These are phyloP conservation scores for Pseudomonodictys pantanalensis DNA, from an alignment of 495 filamentous ascomycete species.

Conservation along the genomic window DNA sequence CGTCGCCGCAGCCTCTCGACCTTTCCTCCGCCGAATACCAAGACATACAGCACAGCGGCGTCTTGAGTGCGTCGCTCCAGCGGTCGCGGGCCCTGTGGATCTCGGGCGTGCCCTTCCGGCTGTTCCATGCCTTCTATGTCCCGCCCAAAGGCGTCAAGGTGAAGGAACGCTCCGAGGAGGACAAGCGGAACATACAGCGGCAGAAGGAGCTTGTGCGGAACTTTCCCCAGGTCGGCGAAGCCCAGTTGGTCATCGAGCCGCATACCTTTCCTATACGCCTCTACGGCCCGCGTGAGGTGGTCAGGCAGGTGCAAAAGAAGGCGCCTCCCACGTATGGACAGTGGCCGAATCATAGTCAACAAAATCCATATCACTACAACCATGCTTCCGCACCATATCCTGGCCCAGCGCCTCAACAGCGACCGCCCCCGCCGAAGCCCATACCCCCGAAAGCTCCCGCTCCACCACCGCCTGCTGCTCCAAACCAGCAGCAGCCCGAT, in stretches of 20 bases:
- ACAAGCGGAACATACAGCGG: conserved; percentile 63
- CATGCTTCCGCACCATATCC: conserved; percentile 8
- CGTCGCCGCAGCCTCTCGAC: conserved; percentile 62
- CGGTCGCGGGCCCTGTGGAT: conserved; percentile 87
- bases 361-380: conserved; percentile 20
- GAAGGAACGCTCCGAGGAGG: conserved; percentile 61
- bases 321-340: conserved; percentile 18
- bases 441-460: conserved; percentile 19
- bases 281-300: conserved; percentile 74
- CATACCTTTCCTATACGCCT: conserved; percentile 87
- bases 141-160: conserved; percentile 39
- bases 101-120: conserved; percentile 78
- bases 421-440: conserved; percentile 17
- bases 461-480: conserved; percentile 40
- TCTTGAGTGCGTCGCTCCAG: conserved; percentile 76
- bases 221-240: conserved; percentile 63
- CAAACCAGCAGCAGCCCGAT: conserved; percentile 58
- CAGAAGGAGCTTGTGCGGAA: conserved; percentile 81
- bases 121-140: conserved; percentile 84
- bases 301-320: conserved; percentile 29
- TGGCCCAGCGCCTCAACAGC: conserved; percentile 18
- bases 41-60: conserved; percentile 79
- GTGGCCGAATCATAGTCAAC: conserved; percentile 28
- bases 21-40: conserved; percentile 72
- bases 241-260: conserved; percentile 77